phyloP scores from a whole-genome alignment of 495 filamentous ascomycete species.

The Daldinia grandis region DNA sequence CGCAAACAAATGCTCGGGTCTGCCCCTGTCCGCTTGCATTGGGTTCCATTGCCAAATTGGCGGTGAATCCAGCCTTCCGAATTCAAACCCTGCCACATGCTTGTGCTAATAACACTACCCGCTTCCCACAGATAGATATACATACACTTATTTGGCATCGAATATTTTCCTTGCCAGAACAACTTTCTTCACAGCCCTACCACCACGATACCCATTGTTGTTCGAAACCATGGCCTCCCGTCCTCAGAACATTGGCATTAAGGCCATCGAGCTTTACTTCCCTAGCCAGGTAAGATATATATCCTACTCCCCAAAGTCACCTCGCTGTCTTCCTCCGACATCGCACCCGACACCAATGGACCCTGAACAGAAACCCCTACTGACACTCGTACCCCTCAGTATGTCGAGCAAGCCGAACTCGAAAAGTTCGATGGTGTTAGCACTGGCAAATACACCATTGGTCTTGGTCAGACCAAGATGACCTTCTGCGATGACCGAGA shows the following conservation, averaged over 20 bases:
- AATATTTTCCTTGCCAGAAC: conserved; percentile 36
- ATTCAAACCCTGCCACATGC: conserved; percentile 27
- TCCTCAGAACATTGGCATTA: conserved; percentile 97
- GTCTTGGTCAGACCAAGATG: conserved; percentile 99
- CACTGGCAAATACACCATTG: conserved; percentile 97
- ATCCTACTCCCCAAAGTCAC: neutral
- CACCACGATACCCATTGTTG: neutral
- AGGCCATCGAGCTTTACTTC: conserved; percentile 99
- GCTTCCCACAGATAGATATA: conserved; percentile 26
- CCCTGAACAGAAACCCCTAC: conserved; percentile 16
- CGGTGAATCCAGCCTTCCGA: conserved; percentile 34
- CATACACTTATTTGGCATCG: conserved; percentile 20
- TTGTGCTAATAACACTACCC: conserved; percentile 36
- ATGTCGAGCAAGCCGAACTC: conserved; percentile 93
- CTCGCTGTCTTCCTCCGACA: conserved; percentile 12
- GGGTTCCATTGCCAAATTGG: conserved; percentile 41
- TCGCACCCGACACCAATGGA: conserved; percentile 7
- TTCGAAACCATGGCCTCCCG: conserved; percentile 77
- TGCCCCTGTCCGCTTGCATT: conserved; percentile 29
- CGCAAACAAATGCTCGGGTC: conserved; percentile 15
- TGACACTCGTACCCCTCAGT: conserved; percentile 63
- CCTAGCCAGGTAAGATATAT: conserved; percentile 82
- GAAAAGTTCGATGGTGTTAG: conserved; percentile 98
- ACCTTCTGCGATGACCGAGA: conserved; percentile 99
- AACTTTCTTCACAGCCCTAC: conserved; percentile 35